phyloP scores from a whole-genome alignment of 352 stramenopile genomes.

The Globisporangium ultimum region DNA sequence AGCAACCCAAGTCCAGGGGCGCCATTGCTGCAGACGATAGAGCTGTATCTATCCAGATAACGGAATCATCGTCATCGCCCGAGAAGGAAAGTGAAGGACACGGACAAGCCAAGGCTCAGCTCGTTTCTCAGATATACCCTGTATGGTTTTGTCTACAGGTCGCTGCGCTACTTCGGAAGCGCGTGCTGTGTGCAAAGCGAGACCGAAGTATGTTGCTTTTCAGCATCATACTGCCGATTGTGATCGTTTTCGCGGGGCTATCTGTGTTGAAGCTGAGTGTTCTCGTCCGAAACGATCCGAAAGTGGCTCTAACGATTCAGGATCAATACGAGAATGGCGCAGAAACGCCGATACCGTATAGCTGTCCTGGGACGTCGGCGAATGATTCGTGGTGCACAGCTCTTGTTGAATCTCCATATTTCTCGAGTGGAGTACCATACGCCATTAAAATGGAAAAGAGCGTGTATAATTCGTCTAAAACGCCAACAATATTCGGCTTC shows the following conservation, averaged over 20 bases:
- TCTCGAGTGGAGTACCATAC: conserved; percentile 24
- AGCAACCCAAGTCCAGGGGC: neutral
- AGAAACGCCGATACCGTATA: conserved; percentile 41
- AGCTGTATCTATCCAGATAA: neutral
- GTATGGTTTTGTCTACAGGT: conserved; percentile 43
- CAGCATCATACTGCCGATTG: conserved; percentile 62
- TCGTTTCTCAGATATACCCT: neutral
- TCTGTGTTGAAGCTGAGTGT: conserved; percentile 50
- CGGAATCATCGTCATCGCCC: conserved; percentile 3
- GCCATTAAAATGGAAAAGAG: conserved; percentile 25
- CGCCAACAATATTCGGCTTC: conserved; percentile 49
- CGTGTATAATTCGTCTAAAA: conserved; percentile 31
- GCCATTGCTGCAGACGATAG: neutral
- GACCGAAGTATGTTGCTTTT: conserved; percentile 74
- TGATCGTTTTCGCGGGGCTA: conserved; percentile 66
- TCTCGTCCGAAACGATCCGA: conserved; percentile 48
- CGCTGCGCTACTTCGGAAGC: conserved; percentile 55
- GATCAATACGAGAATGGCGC: conserved; percentile 29
- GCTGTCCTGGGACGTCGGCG: conserved; percentile 22
- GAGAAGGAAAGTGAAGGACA: conserved; percentile 3
- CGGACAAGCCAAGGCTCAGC: neutral
- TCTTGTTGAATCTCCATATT: conserved; percentile 20
- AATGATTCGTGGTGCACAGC: conserved; percentile 17
- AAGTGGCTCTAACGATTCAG: conserved; percentile 27
- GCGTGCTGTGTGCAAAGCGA: conserved; percentile 42